Conservation (phyloP, 208 protist genomes). For the Leishmania turanica region DNA sequence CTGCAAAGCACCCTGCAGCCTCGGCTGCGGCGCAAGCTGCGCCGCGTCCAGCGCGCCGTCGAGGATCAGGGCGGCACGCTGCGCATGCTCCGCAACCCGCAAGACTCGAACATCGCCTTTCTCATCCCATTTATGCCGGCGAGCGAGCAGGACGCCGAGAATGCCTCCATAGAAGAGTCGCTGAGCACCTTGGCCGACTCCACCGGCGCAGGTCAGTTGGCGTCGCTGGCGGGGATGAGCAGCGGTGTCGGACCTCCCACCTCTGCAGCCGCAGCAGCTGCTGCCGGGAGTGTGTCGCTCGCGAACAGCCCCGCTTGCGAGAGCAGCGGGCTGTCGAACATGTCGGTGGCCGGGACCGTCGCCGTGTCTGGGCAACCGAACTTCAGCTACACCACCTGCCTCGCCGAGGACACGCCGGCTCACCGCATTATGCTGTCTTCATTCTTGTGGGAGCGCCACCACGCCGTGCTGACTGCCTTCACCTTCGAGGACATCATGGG, state of each 20-base stretch:
- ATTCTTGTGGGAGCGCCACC: slow-evolving; percentile 87
- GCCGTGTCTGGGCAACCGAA: slow-evolving; percentile 23
- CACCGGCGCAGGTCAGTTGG: slow-evolving; percentile 7
- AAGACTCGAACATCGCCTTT: slow-evolving; percentile 64
- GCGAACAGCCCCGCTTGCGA: slow-evolving; percentile 12
- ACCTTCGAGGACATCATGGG: slow-evolving; percentile 71
- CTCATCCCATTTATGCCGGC: slow-evolving; percentile 78
- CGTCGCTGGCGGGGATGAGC: slow-evolving; percentile 1
- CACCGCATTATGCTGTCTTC: slow-evolving; percentile 89
- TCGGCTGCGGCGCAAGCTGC: slow-evolving; percentile 42
- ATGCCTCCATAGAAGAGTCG: slow-evolving; percentile 38
- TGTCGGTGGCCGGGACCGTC: not conserved
- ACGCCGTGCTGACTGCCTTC: slow-evolving; percentile 86
- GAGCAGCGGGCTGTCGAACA: slow-evolving; percentile 14
- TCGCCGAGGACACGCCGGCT: slow-evolving; percentile 80
- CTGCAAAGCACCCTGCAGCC: slow-evolving; percentile 7
- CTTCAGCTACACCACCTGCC: slow-evolving; percentile 83
- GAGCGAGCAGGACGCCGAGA: slow-evolving; percentile 42
- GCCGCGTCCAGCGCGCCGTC: slow-evolving; percentile 56
- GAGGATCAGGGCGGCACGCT: slow-evolving; percentile 85
- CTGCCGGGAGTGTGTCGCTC: slow-evolving; percentile 16
- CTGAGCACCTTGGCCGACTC: slow-evolving; percentile 18
- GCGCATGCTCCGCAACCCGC: slow-evolving; percentile 38
- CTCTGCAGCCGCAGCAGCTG: not conserved
- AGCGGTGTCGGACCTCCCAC: not conserved